A percentile compares a stretch with the other conserved stretches of the same genome.
Evolutionary conservation across 2,329 filamentous ascomycete species (phyloP).

Genomic region (Lasiodiplodia citricola): DNA sequence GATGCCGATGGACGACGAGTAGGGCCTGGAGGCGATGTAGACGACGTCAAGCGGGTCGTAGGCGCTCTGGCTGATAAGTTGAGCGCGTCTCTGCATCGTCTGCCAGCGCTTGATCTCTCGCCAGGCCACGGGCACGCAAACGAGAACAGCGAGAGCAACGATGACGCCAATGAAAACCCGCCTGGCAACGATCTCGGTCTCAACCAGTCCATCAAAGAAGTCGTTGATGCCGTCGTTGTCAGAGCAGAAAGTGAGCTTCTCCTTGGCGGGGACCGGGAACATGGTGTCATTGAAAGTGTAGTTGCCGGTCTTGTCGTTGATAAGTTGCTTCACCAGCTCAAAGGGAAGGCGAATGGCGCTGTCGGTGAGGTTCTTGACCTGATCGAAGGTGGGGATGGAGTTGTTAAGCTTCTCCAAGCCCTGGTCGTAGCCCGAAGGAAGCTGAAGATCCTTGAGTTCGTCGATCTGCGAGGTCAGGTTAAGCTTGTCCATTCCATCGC

Average conservation of each 20-base stretch:
- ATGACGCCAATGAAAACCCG: constrained; percentile 80
- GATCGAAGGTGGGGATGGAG: constrained; percentile 79
- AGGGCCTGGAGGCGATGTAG: constrained; percentile 83
- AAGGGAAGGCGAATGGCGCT: constrained; percentile 79
- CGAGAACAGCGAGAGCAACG: constrained; percentile 71
- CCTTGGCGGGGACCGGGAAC: constrained; percentile 84
- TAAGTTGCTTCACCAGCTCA: constrained; percentile 73
- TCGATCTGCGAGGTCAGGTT: constrained; percentile 70
- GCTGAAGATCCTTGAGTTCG: constrained; percentile 70
- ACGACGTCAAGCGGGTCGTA: constrained; percentile 86
- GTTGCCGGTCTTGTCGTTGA: constrained; percentile 72
- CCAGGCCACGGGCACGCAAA: constrained; percentile 78
- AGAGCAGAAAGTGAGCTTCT: constrained; percentile 85
- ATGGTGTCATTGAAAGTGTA: constrained; percentile 79
- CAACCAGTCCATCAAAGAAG: constrained; percentile 78
- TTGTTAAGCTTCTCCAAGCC: constrained; percentile 75
- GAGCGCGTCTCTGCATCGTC: constrained; percentile 71
- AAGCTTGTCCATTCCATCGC: constrained; percentile 58
- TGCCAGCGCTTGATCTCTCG: constrained; percentile 80
- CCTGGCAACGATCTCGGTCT: constrained; percentile 70
- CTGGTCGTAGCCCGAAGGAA: constrained; percentile 71
- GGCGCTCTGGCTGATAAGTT: constrained; percentile 67
- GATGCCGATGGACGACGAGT: constrained; percentile 74
- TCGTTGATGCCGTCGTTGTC: constrained; percentile 79
- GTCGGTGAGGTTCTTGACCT: constrained; percentile 83